A percentile compares a stretch with the other conserved stretches of the same genome.
phyloP scores from a whole-genome alignment of 331 rosid species.

The Quercus lobata region DNA sequence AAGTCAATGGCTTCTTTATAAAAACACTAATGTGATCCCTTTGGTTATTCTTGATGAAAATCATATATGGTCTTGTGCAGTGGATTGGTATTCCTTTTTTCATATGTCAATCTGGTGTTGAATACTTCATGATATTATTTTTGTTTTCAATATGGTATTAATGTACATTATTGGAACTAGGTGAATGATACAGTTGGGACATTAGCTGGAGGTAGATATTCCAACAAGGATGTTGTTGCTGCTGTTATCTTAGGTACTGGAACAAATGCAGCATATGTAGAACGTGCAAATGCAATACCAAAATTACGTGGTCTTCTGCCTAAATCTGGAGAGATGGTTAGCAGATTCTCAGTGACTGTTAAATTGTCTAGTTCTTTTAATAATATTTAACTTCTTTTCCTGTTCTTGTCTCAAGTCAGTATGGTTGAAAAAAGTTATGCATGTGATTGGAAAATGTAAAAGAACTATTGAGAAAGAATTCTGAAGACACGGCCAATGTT shows the following conservation, averaged over 20 bases:
- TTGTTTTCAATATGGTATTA: background rate
- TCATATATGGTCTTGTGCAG: too few relatives aligned
- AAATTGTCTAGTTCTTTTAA: too few relatives aligned
- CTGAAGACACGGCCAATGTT: background rate
- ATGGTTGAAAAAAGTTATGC: background rate
- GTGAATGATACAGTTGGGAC: conserved; percentile 96
- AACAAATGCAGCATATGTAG: conserved; percentile 96
- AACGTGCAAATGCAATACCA: conserved; percentile 77
- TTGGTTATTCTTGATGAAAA: too few relatives aligned
- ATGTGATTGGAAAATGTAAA: background rate
- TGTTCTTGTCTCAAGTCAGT: conserved; percentile 6
- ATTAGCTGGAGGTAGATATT: conserved; percentile 77
- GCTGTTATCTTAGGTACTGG: conserved; percentile 95
- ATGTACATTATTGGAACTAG: conserved; percentile 31
- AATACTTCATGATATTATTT: conserved; percentile 4
- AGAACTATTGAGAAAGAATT: background rate
- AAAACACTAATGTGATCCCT: too few relatives aligned
- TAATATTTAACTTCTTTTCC: background rate
- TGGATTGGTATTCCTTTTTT: background rate
- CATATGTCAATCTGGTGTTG: conserved; percentile 8
- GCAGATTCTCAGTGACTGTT: background rate
- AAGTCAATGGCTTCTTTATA: too few relatives aligned
- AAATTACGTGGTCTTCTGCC: conserved; percentile 82
- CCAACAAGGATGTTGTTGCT: conserved; percentile 58
- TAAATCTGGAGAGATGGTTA: conserved; percentile 80